Base-by-base conservation (phyloP, 257 asterid genomes). In the Ballota nigra region DNA sequence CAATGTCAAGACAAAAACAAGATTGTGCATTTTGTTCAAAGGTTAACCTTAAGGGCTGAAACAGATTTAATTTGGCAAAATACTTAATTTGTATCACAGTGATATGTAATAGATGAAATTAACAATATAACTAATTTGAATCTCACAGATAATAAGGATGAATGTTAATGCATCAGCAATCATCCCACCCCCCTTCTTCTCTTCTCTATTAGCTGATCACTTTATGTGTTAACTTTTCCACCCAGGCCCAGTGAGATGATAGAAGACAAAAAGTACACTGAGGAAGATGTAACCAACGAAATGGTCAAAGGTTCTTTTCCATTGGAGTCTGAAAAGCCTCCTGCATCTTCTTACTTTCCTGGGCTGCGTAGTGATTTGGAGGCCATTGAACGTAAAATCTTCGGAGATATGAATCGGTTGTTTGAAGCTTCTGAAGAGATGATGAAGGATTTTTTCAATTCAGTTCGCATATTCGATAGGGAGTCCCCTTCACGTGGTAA, bases 201-300 rank as follows among this genome's bases (percentile, higher is more conserved):
- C 10, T 6, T 31, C 10, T 34, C 10, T 59, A 1, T 22, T 31
- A 34, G 66, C 70, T 75, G 56, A 68, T 75, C 6, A 9, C 45
- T 47, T 31, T 52, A 11, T 28, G 72, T 69, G 76, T 9, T 26
- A n/a, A 71, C 31, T 11, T 55, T 70, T 74, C 40, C 13, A 36
- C 38, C 51, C 84, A 91, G 97, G 95, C 97, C 97, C 31, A 75
- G 85, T 70, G 96, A 91, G 86, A 69, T 94, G 82, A 81, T 89
- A 61, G 84, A 89, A 40, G 80, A 76, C 80, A 84, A 83, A 78
- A 96, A 86, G 76, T 84, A 82, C 70, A 83, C 93, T 0, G 97
- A 89, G 86, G 97, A 94, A 75, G 98, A 94, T 77, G 87, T 94
- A 36, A 88, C 97, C 0, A 80, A 82, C 60, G 87, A 89, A 77